Evolutionary conservation across 805 yeast genomes (phyloP), one percentile per base, ranked within the genome.

Genomic region (Yarrowia sp.): DNA sequence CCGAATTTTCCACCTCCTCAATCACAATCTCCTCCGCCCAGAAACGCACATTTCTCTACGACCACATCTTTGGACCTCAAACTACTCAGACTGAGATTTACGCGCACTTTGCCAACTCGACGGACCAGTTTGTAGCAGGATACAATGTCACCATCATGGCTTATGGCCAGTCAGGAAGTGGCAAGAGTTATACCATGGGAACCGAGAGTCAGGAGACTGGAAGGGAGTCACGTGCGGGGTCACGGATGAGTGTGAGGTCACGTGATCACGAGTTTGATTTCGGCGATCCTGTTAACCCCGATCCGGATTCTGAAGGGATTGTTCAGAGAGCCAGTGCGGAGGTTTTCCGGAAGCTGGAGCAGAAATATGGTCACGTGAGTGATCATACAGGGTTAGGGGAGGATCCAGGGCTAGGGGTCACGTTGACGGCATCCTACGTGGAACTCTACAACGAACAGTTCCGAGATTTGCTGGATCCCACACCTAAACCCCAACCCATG

Each of bases 381-480:
- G 15, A n/a, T 17, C 22, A 15, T 17, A 11, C 43, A 39, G 22
- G 43, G 41, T 38, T 14, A 38, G 41, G 41, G 41, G 13, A 2
- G 41, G 17, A 5, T 14, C n/a, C 41, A 38, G 41, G 41, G 41
- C n/a, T 14, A 38, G 41, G 41, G 41, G 28, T 41, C 3, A 6
- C 62, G 4, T 39, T 70, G 8, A 48, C 65, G 33, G 77, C 86
- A 1, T 81, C 87, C 8, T 86, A 83, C 73, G 78, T 84, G 70
- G 91, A 87, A 70, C 84, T 87, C 33, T 87, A 87, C 69, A 86
- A 87, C 70, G 92, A 87, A 72, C 82, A 80, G 66, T 89, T 85
- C 2, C 75, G 78, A 2, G 67, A 65, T 35, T 33, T 65, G 28
- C 55, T 83, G 86, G n/a, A 58, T 22, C 70, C 70, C 13, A 41